Conservation (phyloP, 2,329 filamentous ascomycete genomes). For the Colletotrichum lindemuthianum region DNA sequence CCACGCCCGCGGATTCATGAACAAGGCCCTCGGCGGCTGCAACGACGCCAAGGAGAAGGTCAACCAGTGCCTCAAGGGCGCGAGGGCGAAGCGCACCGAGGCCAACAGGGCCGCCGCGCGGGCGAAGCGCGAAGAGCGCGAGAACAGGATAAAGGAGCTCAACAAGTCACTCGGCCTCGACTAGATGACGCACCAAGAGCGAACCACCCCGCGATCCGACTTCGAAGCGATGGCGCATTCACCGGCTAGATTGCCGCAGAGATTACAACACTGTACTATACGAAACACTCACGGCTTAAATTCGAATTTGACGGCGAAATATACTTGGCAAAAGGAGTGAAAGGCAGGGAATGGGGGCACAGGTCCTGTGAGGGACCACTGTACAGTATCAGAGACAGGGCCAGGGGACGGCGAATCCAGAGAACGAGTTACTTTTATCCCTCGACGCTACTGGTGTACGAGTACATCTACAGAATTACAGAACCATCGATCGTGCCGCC, state of each 20-base stretch:
- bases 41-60: constrained; percentile 86
- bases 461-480: not conserved
- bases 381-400: constrained; percentile 5
- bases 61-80: constrained; percentile 83
- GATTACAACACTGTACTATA: not conserved
- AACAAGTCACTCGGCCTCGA: constrained; percentile 53
- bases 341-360: no score
- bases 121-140: constrained; percentile 76
- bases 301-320: not conserved
- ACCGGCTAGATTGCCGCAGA: not conserved
- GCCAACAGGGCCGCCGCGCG: constrained; percentile 76
- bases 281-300: constrained; percentile 14
- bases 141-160: constrained; percentile 76
- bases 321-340: not conserved
- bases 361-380: constrained; percentile 5
- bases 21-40: constrained; percentile 91
- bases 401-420: no score
- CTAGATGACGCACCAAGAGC: not conserved
- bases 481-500: constrained; percentile 6
- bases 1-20: constrained; percentile 90
- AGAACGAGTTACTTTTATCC: not conserved
- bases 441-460: not conserved
- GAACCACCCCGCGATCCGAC: not conserved
- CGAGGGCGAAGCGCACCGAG: constrained; percentile 81
- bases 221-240: no score